phyloP scores from a whole-genome alignment of 2,329 filamentous ascomycete genomes.

The Dichotomopilus funicola region DNA sequence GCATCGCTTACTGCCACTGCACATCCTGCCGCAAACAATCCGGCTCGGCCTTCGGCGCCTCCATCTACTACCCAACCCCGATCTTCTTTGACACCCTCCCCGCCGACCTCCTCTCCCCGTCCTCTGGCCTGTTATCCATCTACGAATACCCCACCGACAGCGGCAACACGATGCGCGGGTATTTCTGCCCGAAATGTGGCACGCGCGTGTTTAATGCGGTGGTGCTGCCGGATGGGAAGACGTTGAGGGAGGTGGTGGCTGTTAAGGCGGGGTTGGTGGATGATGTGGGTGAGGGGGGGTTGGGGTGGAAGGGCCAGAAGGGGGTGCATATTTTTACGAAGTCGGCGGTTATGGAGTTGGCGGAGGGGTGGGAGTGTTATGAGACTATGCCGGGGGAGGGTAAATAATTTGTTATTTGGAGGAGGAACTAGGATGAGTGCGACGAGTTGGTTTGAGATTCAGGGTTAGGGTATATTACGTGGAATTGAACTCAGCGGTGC shows the following conservation, averaged over 20 bases:
- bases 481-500: no score
- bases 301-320: neutral
- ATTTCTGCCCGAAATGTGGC: neutral
- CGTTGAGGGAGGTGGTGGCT: neutral
- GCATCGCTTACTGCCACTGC: neutral
- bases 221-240: neutral
- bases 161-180: slow-evolving; percentile 1
- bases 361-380: slow-evolving; percentile 1
- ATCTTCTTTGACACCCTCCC: neutral
- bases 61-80: neutral
- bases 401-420: no score
- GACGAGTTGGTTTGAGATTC: no score
- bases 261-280: neutral
- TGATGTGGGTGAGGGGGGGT: neutral
- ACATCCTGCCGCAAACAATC: neutral
- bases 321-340: neutral
- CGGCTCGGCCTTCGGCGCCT: neutral
- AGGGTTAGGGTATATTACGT: no score
- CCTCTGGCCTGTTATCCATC: no score
- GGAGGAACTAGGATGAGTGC: no score
- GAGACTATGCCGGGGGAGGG: neutral
- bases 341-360: neutral
- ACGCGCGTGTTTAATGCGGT: neutral
- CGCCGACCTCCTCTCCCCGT: neutral
- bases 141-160: slow-evolving; percentile 3